Conservation (phyloP, 2,329 filamentous ascomycete species). For the Penicillium sp. region DNA sequence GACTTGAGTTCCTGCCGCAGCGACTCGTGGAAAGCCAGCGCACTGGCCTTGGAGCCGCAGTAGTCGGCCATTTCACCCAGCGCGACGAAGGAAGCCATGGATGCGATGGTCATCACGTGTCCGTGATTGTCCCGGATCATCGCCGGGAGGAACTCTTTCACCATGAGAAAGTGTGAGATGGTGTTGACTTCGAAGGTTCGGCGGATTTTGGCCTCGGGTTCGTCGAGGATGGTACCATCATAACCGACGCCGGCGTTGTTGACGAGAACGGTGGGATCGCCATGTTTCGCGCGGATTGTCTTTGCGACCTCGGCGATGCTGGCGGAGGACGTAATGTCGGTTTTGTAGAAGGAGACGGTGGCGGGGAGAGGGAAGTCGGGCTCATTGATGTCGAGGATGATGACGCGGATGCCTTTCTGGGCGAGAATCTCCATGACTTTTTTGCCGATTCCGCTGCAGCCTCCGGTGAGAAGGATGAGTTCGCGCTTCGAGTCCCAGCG, state of each 20-base stretch:
- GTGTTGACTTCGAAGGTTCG: conserved; percentile 50
- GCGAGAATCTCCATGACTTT: conserved; percentile 31
- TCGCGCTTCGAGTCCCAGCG: conserved; percentile 26
- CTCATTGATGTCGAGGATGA: conserved; percentile 36
- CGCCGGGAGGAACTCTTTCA: conserved; percentile 48
- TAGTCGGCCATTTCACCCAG: conserved; percentile 49
- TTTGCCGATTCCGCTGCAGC: conserved; percentile 36
- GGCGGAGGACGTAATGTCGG: conserved; percentile 33
- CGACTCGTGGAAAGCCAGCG: conserved; percentile 50
- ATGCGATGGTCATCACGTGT: conserved; percentile 53
- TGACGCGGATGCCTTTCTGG: conserved; percentile 24
- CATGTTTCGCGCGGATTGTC: conserved; percentile 36
- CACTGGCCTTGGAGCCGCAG: conserved; percentile 47
- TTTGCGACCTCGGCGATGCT: conserved; percentile 30
- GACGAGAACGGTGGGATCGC: conserved; percentile 44
- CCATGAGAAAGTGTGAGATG: conserved; percentile 46
- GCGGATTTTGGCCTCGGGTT: conserved; percentile 40
- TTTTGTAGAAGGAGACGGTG: conserved; percentile 34
- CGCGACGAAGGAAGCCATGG: conserved; percentile 46
- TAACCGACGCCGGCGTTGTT: conserved; percentile 48
- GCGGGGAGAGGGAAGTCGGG: conserved; percentile 26
- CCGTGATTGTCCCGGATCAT: conserved; percentile 50
- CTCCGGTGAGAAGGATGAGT: conserved; percentile 34
- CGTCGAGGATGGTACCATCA: conserved; percentile 45
- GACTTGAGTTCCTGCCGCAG: conserved; percentile 34